A percentile compares a stretch with the other conserved stretches of the same genome.
Evolutionary conservation across 129 eudicot species (phyloP).

Genomic region (carrot (Daucus carota)): DH1_v3.0 NC_030384.2:42510001-42510500

Average conservation of each 20-base stretch:
- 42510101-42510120: not conserved
- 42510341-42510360: conserved; percentile 47
- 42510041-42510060: not conserved
- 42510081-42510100: not conserved
- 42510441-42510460: no score
- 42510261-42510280: not conserved
- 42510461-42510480: no score
- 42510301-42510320: not conserved
- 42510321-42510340: conserved; percentile 34
- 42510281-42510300: not conserved
- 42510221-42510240: conserved; percentile 54
- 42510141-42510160: not conserved
- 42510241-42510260: conserved; percentile 24
- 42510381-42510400: conserved; percentile 22
- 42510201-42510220: conserved; percentile 58
- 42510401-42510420: conserved; percentile 3
- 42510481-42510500: no score
- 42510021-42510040: not conserved
- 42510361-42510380: conserved; percentile 58
- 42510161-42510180: not conserved
- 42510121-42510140: not conserved
- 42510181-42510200: conserved; percentile 95
- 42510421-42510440: not conserved
- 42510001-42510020: not conserved
- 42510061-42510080: not conserved